phyloP scores from a whole-genome alignment of 2,329 filamentous ascomycete species.

The Cercospora sp. region DNA sequence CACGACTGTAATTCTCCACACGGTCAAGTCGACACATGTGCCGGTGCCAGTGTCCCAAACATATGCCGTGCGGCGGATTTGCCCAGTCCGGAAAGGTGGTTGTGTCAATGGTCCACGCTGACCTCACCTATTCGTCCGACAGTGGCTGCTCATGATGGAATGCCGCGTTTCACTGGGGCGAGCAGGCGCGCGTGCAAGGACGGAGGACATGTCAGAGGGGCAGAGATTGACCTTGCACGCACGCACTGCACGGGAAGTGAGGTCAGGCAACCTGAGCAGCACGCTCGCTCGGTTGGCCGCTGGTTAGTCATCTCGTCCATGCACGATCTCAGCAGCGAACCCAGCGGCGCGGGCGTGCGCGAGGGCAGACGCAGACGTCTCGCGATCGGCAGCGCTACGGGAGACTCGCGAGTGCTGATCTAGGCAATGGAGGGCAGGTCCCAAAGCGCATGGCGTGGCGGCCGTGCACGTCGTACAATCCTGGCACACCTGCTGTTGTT shows the following conservation, averaged over 20 bases:
- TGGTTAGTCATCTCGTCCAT: constrained; percentile 1
- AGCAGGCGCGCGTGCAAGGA: not conserved
- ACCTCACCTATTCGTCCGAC: constrained; percentile 10
- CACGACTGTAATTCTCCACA: not conserved
- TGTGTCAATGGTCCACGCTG: constrained; percentile 11
- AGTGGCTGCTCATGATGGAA: constrained; percentile 9
- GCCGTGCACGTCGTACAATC: not conserved
- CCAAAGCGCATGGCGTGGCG: not conserved
- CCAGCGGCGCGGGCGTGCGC: not conserved
- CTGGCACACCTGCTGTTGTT: not conserved
- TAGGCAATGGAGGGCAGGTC: not conserved
- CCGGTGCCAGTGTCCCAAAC: not conserved
- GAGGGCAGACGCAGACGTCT: not conserved
- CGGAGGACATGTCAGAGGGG: not conserved
- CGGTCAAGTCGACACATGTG: constrained; percentile 7
- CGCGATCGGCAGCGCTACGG: not conserved
- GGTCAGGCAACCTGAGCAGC: constrained; percentile 12
- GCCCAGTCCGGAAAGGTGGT: constrained; percentile 7
- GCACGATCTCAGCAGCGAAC: not conserved
- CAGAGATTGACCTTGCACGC: not conserved
- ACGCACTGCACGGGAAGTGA: constrained; percentile 3
- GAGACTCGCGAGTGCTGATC: not conserved
- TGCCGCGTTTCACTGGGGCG: not conserved
- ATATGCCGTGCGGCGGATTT: constrained; percentile 6
- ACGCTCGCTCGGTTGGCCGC: not conserved